Evolutionary conservation across 176 grass and related monocot species (phyloP).

Genomic region (Juncus effusus): DNA sequence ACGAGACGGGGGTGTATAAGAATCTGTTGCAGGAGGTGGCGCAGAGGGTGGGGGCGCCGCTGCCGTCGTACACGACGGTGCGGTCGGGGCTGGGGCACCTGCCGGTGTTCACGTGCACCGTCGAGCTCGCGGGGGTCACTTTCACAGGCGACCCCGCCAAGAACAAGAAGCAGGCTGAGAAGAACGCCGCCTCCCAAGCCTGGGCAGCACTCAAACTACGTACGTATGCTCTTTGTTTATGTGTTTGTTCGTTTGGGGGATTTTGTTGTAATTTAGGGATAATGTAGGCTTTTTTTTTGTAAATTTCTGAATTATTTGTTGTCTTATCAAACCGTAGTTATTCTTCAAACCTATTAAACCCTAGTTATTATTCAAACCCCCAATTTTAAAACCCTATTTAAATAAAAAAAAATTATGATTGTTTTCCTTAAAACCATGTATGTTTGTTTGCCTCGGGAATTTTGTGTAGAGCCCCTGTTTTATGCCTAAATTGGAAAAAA

Average conservation of each 20-base stretch:
- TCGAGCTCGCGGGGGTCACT: slow-evolving; percentile 82
- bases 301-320: too few species aligned
- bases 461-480: neutral
- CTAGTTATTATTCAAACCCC: too few species aligned
- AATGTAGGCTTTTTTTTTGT: too few species aligned
- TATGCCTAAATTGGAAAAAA: too few species aligned
- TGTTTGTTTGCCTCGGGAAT: slow-evolving; percentile 22
- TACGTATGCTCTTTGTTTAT: too few species aligned
- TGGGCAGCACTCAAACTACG: slow-evolving; percentile 92
- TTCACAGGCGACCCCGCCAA: slow-evolving; percentile 85
- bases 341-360: too few species aligned
- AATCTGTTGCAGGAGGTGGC: slow-evolving; percentile 94
- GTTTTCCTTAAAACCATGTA: slow-evolving; percentile 93
- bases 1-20: slow-evolving; percentile 98
- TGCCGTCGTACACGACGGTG: slow-evolving; percentile 74
- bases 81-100: slow-evolving; percentile 83
- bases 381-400: too few species aligned
- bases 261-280: too few species aligned
- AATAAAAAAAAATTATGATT: too few species aligned
- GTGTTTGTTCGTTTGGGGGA: slow-evolving; percentile 21
- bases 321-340: too few species aligned
- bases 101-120: slow-evolving; percentile 93
- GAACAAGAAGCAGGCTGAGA: slow-evolving; percentile 97
- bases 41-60: slow-evolving; percentile 85
- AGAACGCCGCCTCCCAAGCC: slow-evolving; percentile 85